Evolutionary conservation across 139 green algal genomes (phyloP).

Genomic region (Chloropicon primus): DNA sequence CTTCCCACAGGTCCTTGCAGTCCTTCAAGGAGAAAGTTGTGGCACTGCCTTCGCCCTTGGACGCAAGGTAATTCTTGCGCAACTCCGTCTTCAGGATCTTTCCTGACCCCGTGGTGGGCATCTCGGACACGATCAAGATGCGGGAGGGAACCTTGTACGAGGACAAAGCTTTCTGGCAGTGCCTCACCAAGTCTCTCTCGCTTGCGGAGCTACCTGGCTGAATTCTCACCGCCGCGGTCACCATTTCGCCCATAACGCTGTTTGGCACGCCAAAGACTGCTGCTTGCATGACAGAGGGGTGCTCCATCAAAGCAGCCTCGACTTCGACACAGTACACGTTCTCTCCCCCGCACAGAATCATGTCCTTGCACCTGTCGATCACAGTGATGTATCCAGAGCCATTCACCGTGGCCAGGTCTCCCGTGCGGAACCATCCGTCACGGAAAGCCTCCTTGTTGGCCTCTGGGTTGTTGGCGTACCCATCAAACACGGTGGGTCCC

Average conservation of each 20-base stretch:
- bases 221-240: slow-evolving; percentile 17
- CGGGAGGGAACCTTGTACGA: slow-evolving; percentile 64
- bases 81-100: slow-evolving; percentile 71
- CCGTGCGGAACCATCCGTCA: slow-evolving; percentile 21
- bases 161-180: slow-evolving; percentile 49
- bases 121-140: slow-evolving; percentile 42
- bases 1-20: not conserved
- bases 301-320: slow-evolving; percentile 42
- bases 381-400: slow-evolving; percentile 16
- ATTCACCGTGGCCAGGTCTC: slow-evolving; percentile 19
- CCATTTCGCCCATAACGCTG: slow-evolving; percentile 54
- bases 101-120: slow-evolving; percentile 65
- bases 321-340: slow-evolving; percentile 13
- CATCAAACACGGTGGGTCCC: slow-evolving; percentile 12
- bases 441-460: not conserved
- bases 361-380: slow-evolving; percentile 23
- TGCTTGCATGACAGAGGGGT: slow-evolving; percentile 47
- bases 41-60: not conserved
- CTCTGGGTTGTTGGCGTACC: slow-evolving; percentile 3
- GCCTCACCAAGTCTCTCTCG: slow-evolving; percentile 36
- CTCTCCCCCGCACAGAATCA: slow-evolving; percentile 16
- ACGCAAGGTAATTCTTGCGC: slow-evolving; percentile 3
- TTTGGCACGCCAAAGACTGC: slow-evolving; percentile 64
- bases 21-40: not conserved
- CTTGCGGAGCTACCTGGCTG: not conserved